These are phyloP conservation scores for Schizophyllum commune DNA, from an alignment of 1,284 basidiomycete species.

Conservation along the genomic window DNA sequence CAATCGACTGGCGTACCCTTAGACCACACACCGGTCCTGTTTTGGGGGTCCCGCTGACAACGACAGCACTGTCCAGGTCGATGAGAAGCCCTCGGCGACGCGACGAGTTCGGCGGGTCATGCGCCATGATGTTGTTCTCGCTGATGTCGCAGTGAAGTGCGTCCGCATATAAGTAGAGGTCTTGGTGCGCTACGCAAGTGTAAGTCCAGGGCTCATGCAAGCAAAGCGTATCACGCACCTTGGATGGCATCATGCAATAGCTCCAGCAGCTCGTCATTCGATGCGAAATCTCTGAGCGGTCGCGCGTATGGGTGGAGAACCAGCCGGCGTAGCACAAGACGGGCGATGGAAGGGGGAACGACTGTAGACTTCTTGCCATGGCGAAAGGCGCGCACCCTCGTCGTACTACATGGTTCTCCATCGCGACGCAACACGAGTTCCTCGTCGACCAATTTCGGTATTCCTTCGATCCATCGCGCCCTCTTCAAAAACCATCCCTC, in stretches of 20 bases:
- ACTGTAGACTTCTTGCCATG: neutral
- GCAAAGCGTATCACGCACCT: neutral
- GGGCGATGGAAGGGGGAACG: neutral
- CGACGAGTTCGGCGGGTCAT: neutral
- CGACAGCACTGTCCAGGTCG: neutral
- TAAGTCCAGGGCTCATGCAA: neutral
- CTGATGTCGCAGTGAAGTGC: neutral
- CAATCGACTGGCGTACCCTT: neutral
- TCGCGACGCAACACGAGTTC: neutral
- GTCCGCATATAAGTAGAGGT: neutral
- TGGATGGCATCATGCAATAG: neutral
- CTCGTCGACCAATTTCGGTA: constrained; percentile 4
- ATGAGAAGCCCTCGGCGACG: neutral
- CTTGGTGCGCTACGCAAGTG: neutral
- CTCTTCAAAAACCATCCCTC: constrained; percentile 4
- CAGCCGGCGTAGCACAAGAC: neutral
- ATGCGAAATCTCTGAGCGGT: neutral
- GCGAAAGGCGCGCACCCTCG: neutral
- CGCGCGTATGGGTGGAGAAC: neutral
- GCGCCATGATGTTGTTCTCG: neutral
- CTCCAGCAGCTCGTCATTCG: neutral
- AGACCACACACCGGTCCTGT: neutral
- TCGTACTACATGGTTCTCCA: neutral
- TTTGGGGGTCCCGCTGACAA: neutral
- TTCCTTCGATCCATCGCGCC: constrained; percentile 1